A percentile compares a stretch with the other conserved stretches of the same genome.
Conservation (phyloP, 768 basidiomycete species). For the Leccinellum rugosiceps region DNA sequence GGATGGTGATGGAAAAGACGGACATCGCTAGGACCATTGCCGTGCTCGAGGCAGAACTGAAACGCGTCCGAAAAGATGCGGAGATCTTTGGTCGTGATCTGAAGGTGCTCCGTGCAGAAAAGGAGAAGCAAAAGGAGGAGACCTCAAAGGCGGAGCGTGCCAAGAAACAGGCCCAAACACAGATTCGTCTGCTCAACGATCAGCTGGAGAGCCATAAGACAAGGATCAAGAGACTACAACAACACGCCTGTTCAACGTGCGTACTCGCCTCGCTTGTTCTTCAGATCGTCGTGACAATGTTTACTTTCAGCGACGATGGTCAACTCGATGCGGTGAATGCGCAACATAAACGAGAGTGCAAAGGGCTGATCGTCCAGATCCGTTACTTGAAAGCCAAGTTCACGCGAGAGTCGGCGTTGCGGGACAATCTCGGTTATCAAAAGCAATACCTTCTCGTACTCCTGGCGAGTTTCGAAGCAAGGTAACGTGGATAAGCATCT, state of each 20-base stretch:
- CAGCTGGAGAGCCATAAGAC: conserved; percentile 56
- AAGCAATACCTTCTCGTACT: conserved; percentile 82
- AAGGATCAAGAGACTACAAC: conserved; percentile 37
- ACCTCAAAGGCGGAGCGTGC: conserved; percentile 52
- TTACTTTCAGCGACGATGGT: conserved; percentile 39
- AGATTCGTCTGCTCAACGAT: conserved; percentile 64
- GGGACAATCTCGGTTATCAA: conserved; percentile 76
- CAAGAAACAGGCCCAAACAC: conserved; percentile 64
- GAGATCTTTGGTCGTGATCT: conserved; percentile 78
- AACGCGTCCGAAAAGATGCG: conserved; percentile 71
- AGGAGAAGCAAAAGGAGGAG: conserved; percentile 58
- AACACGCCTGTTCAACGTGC: conserved; percentile 60
- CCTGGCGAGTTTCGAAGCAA: conserved; percentile 66
- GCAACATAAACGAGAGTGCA: conserved; percentile 84
- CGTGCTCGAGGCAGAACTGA: conserved; percentile 67
- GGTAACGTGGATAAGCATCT: conserved; percentile 37
- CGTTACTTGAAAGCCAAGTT: conserved; percentile 90
- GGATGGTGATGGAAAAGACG: conserved; percentile 57
- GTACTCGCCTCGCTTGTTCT: conserved; percentile 24
- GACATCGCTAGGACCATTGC: conserved; percentile 67
- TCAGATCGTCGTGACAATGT: not conserved
- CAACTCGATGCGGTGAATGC: conserved; percentile 53
- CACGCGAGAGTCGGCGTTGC: conserved; percentile 78
- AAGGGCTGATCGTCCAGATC: conserved; percentile 88
- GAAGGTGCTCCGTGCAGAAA: conserved; percentile 61